A percentile compares a stretch with the other conserved stretches of the same genome.
Conservation (phyloP, 768 basidiomycete species). For the Termitomyces sp. region DNA sequence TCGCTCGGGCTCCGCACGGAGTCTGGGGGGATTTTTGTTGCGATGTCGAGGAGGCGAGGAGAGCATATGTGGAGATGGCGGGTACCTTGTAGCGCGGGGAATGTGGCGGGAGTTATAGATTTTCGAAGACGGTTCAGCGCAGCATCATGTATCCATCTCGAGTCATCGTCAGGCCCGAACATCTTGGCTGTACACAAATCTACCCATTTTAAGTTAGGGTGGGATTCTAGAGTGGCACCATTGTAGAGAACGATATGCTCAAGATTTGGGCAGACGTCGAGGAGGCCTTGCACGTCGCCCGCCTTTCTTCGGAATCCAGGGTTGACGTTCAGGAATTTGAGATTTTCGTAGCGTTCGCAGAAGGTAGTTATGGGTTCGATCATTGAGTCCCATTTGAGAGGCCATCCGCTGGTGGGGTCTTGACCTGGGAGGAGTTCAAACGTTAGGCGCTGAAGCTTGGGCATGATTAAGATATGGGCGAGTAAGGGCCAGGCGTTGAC, state of each 20-base stretch:
- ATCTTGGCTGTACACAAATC: constrained; percentile 7
- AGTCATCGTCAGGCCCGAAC: neutral
- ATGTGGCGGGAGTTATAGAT: neutral
- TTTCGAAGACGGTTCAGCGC: neutral
- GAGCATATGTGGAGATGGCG: constrained; percentile 4
- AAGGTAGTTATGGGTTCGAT: neutral
- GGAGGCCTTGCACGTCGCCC: neutral
- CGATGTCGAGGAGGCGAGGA: constrained; percentile 2
- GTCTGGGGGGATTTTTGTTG: constrained; percentile 1
- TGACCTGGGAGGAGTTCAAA: neutral
- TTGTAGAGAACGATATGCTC: constrained; percentile 10
- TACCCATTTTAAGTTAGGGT: constrained; percentile 8
- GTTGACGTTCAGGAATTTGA: constrained; percentile 6
- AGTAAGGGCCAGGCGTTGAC: neutral
- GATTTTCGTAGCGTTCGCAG: constrained; percentile 2
- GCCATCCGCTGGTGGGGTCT: neutral
- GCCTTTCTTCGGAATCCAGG: constrained; percentile 2
- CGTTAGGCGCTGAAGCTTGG: constrained; percentile 4
- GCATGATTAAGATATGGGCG: constrained; percentile 1
- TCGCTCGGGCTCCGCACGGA: neutral
- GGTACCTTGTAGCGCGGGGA: constrained; percentile 2
- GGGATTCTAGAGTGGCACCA: neutral
- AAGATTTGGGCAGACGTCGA: constrained; percentile 6
- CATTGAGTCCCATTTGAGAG: neutral
- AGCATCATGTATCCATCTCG: neutral